A percentile compares a stretch with the other conserved stretches of the same genome.
These are phyloP conservation scores for Aspergillus sp. DNA, from an alignment of 2,329 filamentous ascomycete species.

Conservation along the genomic window DNA sequence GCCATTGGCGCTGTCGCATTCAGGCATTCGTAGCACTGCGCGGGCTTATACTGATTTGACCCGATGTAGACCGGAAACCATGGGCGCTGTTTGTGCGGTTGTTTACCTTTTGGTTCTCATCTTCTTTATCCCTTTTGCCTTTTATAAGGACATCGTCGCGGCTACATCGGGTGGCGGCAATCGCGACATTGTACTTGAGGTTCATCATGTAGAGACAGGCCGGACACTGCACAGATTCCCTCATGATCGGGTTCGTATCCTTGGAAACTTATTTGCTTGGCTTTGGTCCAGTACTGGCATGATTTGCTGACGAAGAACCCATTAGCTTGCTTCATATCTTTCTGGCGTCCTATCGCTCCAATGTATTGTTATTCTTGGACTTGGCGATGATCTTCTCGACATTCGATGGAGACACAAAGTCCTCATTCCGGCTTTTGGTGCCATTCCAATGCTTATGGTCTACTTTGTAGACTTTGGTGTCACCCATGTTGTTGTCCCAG, in stretches of 20 bases:
- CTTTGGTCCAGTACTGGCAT: not conserved
- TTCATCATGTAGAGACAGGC: constrained; percentile 73
- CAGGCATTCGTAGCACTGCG: not conserved
- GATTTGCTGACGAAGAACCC: constrained; percentile 7
- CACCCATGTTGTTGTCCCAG: constrained; percentile 88
- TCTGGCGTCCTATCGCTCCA: constrained; percentile 92
- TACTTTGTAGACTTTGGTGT: constrained; percentile 99
- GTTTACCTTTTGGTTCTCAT: constrained; percentile 90
- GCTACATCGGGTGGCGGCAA: constrained; percentile 93
- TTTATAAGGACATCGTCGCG: constrained; percentile 96
- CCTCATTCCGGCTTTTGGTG: constrained; percentile 91
- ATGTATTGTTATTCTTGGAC: constrained; percentile 83
- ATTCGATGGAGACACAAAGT: constrained; percentile 99
- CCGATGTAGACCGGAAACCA: constrained; percentile 73
- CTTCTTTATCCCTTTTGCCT: constrained; percentile 91
- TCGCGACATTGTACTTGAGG: constrained; percentile 75
- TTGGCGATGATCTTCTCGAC: constrained; percentile 95
- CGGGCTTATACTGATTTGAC: constrained; percentile 8
- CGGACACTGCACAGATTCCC: constrained; percentile 89
- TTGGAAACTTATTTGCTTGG: not conserved
- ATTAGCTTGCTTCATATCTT: constrained; percentile 85
- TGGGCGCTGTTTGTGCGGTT: constrained; percentile 90
- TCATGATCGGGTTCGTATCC: constrained; percentile 72
- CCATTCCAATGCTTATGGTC: constrained; percentile 89
- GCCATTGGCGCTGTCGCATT: not conserved